Evolutionary conservation across 371 early-diverging fungal species (phyloP).

Genomic region (Actinomortierella wolfii): DNA sequence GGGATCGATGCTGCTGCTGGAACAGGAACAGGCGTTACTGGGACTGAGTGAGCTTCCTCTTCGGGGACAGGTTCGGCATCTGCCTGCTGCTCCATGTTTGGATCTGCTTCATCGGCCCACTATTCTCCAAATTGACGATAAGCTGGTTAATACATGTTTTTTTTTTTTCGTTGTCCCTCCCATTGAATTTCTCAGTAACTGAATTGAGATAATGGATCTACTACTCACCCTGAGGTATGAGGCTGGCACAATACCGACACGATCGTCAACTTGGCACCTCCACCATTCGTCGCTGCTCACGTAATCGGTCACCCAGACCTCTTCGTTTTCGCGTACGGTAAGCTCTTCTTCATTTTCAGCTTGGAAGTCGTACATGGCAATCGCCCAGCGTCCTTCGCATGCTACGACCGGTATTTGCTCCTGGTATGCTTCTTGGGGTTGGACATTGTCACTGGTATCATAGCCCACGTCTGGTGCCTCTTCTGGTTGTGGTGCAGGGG

Average conservation of each 20-base stretch:
- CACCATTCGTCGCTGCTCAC: conserved; percentile 82
- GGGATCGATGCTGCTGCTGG: conserved; percentile 13
- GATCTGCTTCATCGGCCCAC: background rate
- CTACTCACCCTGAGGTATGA: conserved; percentile 51
- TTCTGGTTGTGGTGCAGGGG: conserved; percentile 32
- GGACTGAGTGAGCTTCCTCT: conserved; percentile 5
- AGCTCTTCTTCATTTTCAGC: conserved; percentile 80
- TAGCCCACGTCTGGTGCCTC: conserved; percentile 18
- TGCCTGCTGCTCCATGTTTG: conserved; percentile 30
- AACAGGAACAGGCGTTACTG: conserved; percentile 13
- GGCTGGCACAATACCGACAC: conserved; percentile 61
- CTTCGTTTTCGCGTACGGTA: conserved; percentile 72
- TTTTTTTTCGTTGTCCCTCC: too few relatives aligned
- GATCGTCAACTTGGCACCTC: conserved; percentile 54
- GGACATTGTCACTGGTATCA: conserved; percentile 16
- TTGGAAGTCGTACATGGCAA: conserved; percentile 78
- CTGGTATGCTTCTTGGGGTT: conserved; percentile 25
- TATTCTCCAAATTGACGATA: too few relatives aligned
- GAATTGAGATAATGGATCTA: background rate
- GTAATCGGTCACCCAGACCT: conserved; percentile 75
- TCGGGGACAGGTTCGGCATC: conserved; percentile 32
- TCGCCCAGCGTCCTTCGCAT: conserved; percentile 56
- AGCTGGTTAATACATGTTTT: background rate
- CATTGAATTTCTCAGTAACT: too few relatives aligned
- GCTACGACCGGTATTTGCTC: conserved; percentile 34